Conservation (phyloP, 352 stramenopile genomes). For the Phytophthora constricta region DNA sequence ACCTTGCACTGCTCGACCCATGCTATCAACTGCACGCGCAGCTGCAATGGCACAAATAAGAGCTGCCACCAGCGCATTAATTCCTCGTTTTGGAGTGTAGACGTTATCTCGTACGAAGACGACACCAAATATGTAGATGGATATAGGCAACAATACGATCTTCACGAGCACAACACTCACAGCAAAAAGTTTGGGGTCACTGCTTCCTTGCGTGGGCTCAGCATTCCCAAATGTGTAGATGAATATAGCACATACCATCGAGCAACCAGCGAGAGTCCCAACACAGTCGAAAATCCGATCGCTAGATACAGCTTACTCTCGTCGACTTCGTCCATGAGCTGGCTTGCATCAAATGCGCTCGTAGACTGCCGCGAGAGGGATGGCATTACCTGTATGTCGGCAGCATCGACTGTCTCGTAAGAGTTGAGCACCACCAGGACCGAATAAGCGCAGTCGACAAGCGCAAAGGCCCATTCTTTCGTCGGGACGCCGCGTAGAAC, state of each 20-base stretch:
- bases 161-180: slow-evolving; percentile 22
- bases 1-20: slow-evolving; percentile 29
- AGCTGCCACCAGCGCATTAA: slow-evolving; percentile 34
- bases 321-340: slow-evolving; percentile 28
- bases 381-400: slow-evolving; percentile 14
- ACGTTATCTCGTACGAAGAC: slow-evolving; percentile 25
- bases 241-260: slow-evolving; percentile 36
- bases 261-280: slow-evolving; percentile 28
- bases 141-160: slow-evolving; percentile 17
- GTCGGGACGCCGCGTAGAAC: slow-evolving; percentile 17
- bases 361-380: not conserved
- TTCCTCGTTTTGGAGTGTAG: slow-evolving; percentile 27
- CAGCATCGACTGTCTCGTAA: slow-evolving; percentile 23
- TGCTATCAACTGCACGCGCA: slow-evolving; percentile 30
- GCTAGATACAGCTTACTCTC: slow-evolving; percentile 19
- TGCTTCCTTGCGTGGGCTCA: not conserved
- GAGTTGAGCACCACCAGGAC: slow-evolving; percentile 36
- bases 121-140: slow-evolving; percentile 30
- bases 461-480: slow-evolving; percentile 27
- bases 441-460: slow-evolving; percentile 22
- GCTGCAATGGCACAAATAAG: slow-evolving; percentile 31
- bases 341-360: not conserved
- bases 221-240: slow-evolving; percentile 7
- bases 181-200: slow-evolving; percentile 19
- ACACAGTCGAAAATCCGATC: slow-evolving; percentile 21